Evolutionary conservation across 176 grass and related monocot species (phyloP).

Genomic region (Microstegium vimineum): DNA sequence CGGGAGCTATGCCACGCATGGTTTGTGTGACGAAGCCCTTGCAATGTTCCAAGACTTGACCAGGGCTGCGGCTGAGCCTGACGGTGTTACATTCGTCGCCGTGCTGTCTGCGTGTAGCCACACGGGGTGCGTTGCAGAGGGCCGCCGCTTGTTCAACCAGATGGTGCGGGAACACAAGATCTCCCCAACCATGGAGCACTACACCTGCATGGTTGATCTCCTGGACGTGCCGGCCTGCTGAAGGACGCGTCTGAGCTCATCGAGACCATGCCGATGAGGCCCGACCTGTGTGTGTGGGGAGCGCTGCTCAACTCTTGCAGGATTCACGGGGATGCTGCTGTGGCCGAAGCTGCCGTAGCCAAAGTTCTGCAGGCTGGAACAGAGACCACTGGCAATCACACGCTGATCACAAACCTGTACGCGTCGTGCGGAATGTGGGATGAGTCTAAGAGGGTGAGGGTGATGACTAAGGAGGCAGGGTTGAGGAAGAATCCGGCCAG

Average conservation of each 20-base stretch:
- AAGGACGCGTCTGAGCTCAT: slow-evolving; percentile 32
- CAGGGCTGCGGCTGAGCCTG: slow-evolving; percentile 14
- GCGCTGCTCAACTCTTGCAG: slow-evolving; percentile 62
- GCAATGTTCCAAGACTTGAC: slow-evolving; percentile 30
- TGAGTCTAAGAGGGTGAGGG: slow-evolving; percentile 45
- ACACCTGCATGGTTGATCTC: slow-evolving; percentile 68
- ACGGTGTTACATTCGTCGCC: slow-evolving; percentile 42
- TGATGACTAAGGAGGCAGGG: slow-evolving; percentile 46
- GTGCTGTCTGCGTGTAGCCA: slow-evolving; percentile 51
- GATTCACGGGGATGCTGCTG: slow-evolving; percentile 28
- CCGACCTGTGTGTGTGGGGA: slow-evolving; percentile 51
- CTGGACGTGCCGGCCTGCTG: slow-evolving; percentile 52
- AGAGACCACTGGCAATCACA: slow-evolving; percentile 39
- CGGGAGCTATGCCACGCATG: slow-evolving; percentile 42
- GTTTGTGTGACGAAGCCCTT: slow-evolving; percentile 50
- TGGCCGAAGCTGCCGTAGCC: slow-evolving; percentile 33
- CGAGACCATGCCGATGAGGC: slow-evolving; percentile 39
- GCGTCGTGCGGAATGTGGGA: slow-evolving; percentile 57
- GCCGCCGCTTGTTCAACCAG: slow-evolving; percentile 43
- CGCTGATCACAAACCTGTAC: slow-evolving; percentile 58
- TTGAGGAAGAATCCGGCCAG: slow-evolving; percentile 58
- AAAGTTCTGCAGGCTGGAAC: slow-evolving; percentile 25
- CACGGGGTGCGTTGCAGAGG: slow-evolving; percentile 33
- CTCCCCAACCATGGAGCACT: slow-evolving; percentile 52
- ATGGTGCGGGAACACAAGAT: slow-evolving; percentile 42